Conservation (phyloP, 2,329 filamentous ascomycete genomes). For the Ceratocystis lukuohia region DNA sequence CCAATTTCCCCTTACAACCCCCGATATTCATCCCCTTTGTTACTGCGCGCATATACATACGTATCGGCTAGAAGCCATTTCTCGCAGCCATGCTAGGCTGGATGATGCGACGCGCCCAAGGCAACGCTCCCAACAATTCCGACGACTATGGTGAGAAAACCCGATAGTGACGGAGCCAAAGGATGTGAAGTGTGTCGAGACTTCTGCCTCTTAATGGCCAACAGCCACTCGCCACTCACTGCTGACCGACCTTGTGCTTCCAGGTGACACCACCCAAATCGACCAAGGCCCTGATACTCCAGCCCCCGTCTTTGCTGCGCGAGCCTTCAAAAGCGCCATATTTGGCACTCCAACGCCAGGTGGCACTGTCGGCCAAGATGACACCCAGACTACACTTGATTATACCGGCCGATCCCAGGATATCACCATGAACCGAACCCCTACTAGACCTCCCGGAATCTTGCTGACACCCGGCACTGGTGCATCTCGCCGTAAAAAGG, state of each 20-base stretch:
- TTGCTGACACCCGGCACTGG: constrained; percentile 51
- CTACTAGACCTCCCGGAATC: constrained; percentile 43
- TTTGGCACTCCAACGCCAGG: constrained; percentile 43
- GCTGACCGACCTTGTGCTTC: neutral
- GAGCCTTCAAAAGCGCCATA: constrained; percentile 49
- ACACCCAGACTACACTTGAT: constrained; percentile 22
- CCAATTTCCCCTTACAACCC: too few species aligned
- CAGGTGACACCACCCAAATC: constrained; percentile 33
- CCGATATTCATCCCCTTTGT: too few species aligned
- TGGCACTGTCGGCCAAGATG: constrained; percentile 25
- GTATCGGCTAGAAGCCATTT: neutral
- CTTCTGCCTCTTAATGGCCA: neutral
- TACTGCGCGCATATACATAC: too few species aligned
- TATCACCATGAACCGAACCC: constrained; percentile 29
- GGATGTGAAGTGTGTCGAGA: too few species aligned
- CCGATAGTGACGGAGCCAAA: neutral
- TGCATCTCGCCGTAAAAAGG: constrained; percentile 47
- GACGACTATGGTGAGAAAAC: constrained; percentile 11
- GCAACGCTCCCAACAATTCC: constrained; percentile 28
- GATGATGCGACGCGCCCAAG: constrained; percentile 40
- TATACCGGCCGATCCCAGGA: constrained; percentile 23
- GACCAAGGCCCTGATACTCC: constrained; percentile 49
- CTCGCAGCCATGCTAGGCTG: constrained; percentile 40
- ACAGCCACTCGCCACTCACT: neutral
- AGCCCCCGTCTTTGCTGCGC: constrained; percentile 51